Evolutionary conservation across 2,329 filamentous ascomycete genomes (phyloP).

Genomic region (Nemania diffusa): DNA sequence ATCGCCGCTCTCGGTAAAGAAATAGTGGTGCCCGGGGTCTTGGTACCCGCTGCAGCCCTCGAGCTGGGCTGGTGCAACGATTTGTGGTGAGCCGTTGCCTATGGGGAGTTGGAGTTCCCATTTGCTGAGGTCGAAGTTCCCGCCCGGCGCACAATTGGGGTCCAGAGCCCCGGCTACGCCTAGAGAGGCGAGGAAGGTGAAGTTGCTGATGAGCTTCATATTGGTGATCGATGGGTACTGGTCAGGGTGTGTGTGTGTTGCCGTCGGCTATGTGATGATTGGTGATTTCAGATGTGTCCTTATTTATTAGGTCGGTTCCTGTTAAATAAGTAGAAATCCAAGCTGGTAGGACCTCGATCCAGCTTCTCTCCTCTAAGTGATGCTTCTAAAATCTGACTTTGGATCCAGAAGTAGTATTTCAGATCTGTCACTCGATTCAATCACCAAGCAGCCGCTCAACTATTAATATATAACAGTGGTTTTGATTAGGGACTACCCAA

Average conservation of each 20-base stretch:
- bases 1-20: conserved; percentile 31
- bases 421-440: conserved; percentile 18
- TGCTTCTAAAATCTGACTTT: conserved; percentile 22
- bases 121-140: conserved; percentile 32
- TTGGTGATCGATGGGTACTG: conserved; percentile 5
- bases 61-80: conserved; percentile 24
- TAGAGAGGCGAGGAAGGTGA: conserved; percentile 26
- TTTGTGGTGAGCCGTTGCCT: conserved; percentile 30
- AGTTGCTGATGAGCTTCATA: conserved; percentile 17
- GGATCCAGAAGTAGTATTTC: conserved; percentile 16
- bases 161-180: conserved; percentile 24
- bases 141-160: conserved; percentile 30
- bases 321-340: conserved; percentile 21
- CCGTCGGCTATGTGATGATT: conserved; percentile 3
- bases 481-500: conserved; percentile 8
- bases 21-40: conserved; percentile 33
- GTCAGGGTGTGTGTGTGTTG: conserved; percentile 7
- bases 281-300: conserved; percentile 7
- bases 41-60: conserved; percentile 31
- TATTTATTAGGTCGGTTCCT: conserved; percentile 6
- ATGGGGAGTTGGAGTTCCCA: conserved; percentile 35
- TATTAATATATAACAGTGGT: conserved; percentile 4
- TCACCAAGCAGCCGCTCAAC: conserved; percentile 10
- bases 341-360: background rate
- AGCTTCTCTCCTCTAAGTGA: conserved; percentile 6